These are phyloP conservation scores for Lepidium africanum DNA, from an alignment of 345 rosid genomes.

Conservation along the genomic window DNA sequence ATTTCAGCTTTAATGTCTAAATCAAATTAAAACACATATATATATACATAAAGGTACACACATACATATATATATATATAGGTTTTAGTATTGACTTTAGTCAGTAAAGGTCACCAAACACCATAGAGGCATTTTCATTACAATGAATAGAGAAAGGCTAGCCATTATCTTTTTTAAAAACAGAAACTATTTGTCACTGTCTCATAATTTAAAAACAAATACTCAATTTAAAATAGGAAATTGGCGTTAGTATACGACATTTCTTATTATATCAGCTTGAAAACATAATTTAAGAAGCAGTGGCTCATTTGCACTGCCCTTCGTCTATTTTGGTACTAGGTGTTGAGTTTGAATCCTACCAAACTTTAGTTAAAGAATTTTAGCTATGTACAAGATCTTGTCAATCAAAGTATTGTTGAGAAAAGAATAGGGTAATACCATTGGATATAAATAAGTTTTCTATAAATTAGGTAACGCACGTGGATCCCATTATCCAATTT, in stretches of 20 bases:
- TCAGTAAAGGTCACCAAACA: background rate
- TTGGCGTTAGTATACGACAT: slow-evolving; percentile 13
- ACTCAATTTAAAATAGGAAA: slow-evolving; percentile 2
- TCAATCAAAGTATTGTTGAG: too few relatives aligned
- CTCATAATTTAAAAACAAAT: background rate
- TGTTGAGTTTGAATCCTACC: too few relatives aligned
- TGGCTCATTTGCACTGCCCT: too few relatives aligned
- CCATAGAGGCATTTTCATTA: background rate
- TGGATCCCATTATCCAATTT: too few relatives aligned
- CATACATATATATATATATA: too few relatives aligned
- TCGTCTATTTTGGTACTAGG: too few relatives aligned
- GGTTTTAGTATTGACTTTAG: background rate
- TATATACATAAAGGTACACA: too few relatives aligned
- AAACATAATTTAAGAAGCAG: background rate
- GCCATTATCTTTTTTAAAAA: background rate
- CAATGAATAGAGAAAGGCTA: background rate
- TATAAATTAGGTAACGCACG: too few relatives aligned
- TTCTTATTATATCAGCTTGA: slow-evolving; percentile 1
- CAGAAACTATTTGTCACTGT: slow-evolving; percentile 2
- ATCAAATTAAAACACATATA: background rate
- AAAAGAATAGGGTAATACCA: too few relatives aligned
- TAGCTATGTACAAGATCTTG: too few relatives aligned
- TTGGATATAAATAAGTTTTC: too few relatives aligned
- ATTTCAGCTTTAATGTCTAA: background rate
- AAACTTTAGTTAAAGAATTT: too few relatives aligned